These are phyloP conservation scores for Hemisphaericaspora nanyangensis DNA, from an alignment of 805 yeast species.

Conservation along the genomic window DNA sequence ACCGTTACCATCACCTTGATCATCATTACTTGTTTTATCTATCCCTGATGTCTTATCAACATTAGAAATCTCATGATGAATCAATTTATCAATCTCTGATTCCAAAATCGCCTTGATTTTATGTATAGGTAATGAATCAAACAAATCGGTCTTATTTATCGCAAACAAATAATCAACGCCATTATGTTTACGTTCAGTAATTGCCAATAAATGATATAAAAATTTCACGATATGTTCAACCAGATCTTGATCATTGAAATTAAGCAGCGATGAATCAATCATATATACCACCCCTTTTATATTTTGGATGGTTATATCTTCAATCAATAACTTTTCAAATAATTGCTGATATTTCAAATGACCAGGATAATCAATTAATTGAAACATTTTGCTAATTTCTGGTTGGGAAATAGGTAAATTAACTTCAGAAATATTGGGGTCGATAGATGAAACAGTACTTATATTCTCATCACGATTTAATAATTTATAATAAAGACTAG, in stretches of 20 bases:
- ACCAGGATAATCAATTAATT: constrained; percentile 85
- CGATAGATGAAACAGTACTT: constrained; percentile 36
- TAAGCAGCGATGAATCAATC: constrained; percentile 68
- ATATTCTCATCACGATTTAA: constrained; percentile 10
- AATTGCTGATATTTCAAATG: constrained; percentile 67
- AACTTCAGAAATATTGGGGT: constrained; percentile 27
- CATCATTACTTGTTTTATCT: constrained; percentile 41
- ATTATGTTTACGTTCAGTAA: constrained; percentile 60
- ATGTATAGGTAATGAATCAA: constrained; percentile 70
- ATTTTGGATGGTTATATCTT: constrained; percentile 32
- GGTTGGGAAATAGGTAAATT: constrained; percentile 33
- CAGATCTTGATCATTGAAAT: constrained; percentile 35
- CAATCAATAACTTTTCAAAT: constrained; percentile 46
- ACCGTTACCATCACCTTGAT: constrained; percentile 33
- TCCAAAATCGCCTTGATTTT: constrained; percentile 62
- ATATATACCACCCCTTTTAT: constrained; percentile 70
- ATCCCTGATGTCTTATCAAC: constrained; percentile 33
- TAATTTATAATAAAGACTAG: constrained; percentile 46
- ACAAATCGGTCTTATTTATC: constrained; percentile 81
- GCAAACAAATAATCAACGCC: constrained; percentile 77
- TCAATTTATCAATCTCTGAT: constrained; percentile 54
- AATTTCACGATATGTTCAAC: constrained; percentile 49
- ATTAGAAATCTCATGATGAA: constrained; percentile 40
- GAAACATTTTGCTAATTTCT: constrained; percentile 35
- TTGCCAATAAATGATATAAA: constrained; percentile 54